A percentile compares a stretch with the other conserved stretches of the same genome.
Evolutionary conservation across 2,329 filamentous ascomycete genomes (phyloP).

Genomic region (Fusarium sambucinum): DNA sequence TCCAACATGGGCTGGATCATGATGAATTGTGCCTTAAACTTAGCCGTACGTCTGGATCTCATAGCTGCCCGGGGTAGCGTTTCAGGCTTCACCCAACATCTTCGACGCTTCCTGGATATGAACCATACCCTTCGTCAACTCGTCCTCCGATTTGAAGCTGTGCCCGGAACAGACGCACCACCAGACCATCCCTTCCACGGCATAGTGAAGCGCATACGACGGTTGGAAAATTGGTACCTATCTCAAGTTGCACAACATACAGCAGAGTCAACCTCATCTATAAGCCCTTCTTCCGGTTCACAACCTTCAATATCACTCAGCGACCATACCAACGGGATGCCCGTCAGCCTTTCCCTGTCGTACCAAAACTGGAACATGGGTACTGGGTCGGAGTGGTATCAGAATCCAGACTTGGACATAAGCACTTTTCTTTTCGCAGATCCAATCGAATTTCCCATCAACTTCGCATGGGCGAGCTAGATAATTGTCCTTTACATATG

Average conservation of each 20-base stretch:
- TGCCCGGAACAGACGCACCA: slow-evolving; percentile 4
- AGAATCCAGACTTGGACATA: slow-evolving; percentile 20
- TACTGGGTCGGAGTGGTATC: slow-evolving; percentile 8
- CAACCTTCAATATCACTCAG: not conserved
- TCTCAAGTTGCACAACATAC: not conserved
- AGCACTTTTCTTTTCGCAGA: slow-evolving; percentile 37
- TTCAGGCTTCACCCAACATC: slow-evolving; percentile 37
- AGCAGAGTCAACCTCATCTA: not conserved
- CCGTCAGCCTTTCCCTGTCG: not conserved
- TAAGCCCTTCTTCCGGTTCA: not conserved
- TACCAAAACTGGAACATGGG: slow-evolving; percentile 21
- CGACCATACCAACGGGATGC: not conserved
- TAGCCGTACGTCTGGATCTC: slow-evolving; percentile 49
- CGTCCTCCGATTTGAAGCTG: slow-evolving; percentile 44
- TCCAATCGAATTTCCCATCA: slow-evolving; percentile 24
- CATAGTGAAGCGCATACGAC: slow-evolving; percentile 31
- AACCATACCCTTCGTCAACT: slow-evolving; percentile 47
- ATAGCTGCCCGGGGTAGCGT: slow-evolving; percentile 39
- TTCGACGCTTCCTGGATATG: slow-evolving; percentile 48
- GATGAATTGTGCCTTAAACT: slow-evolving; percentile 48
- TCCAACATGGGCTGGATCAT: slow-evolving; percentile 52
- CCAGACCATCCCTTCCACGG: slow-evolving; percentile 42
- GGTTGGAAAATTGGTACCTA: slow-evolving; percentile 40
- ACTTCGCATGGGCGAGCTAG: slow-evolving; percentile 1
- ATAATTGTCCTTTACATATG: not conserved